Evolutionary conservation across 192 early-diverging fungal species (phyloP).

Genomic region (Mortierella claussenii): DNA sequence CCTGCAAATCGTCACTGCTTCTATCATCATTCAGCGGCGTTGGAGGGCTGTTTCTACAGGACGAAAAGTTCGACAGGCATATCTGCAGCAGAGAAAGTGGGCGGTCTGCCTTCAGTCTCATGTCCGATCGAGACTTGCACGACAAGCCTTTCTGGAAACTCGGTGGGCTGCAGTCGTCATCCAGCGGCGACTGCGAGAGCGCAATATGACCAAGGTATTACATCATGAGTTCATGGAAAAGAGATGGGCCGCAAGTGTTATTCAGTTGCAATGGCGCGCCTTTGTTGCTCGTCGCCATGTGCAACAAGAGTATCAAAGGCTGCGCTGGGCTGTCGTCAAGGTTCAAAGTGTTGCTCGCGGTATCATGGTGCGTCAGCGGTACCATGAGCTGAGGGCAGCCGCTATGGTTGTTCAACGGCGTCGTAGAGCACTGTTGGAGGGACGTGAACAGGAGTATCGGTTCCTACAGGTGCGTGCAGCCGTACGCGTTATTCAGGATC

Average conservation of each 20-base stretch:
- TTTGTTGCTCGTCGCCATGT: slow-evolving; percentile 12
- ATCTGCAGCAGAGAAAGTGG: slow-evolving; percentile 13
- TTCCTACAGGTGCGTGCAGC: slow-evolving; percentile 29
- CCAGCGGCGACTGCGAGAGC: slow-evolving; percentile 17
- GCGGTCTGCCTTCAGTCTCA: slow-evolving; percentile 18
- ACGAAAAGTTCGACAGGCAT: slow-evolving; percentile 17
- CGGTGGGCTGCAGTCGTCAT: slow-evolving; percentile 28
- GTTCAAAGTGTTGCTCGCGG: slow-evolving; percentile 26
- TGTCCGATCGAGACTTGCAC: slow-evolving; percentile 15
- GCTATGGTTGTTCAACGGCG: slow-evolving; percentile 23
- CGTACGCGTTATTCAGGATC: slow-evolving; percentile 28
- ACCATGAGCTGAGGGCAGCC: slow-evolving; percentile 16
- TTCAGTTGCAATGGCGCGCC: slow-evolving; percentile 37
- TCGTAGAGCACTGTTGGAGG: slow-evolving; percentile 26
- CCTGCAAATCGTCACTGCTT: slow-evolving; percentile 10
- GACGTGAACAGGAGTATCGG: slow-evolving; percentile 8
- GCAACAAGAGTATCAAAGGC: slow-evolving; percentile 25
- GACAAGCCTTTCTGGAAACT: slow-evolving; percentile 9
- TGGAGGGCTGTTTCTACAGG: slow-evolving; percentile 31
- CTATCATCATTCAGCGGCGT: slow-evolving; percentile 29
- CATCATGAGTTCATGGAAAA: not conserved
- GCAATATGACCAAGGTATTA: not conserved
- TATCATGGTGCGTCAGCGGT: slow-evolving; percentile 16
- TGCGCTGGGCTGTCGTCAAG: slow-evolving; percentile 14
- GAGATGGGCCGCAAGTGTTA: slow-evolving; percentile 38